Base-by-base conservation (phyloP, 139 green algal genomes). In the Tetraselmis striata region DNA sequence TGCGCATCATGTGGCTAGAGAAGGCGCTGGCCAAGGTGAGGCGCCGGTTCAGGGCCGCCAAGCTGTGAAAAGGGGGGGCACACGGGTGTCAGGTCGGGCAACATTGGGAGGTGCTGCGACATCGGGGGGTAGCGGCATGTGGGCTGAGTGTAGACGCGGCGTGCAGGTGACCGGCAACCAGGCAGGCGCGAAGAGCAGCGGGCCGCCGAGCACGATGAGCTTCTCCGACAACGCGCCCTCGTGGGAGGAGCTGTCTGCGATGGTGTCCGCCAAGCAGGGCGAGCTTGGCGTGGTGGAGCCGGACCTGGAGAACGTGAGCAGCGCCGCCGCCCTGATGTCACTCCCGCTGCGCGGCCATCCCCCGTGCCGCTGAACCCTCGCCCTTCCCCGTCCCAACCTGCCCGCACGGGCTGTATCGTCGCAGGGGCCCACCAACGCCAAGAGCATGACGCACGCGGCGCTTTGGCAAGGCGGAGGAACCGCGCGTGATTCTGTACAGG, bases 401-500 rank as follows among this genome's bases (percentile, higher is more conserved):
- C n/a, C n/a, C n/a, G n/a, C n/a, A n/a, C n/a, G n/a, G n/a, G n/a
- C n/a, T n/a, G n/a, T n/a, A n/a, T n/a, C 27, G 1, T 26, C n/a
- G 77, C 78, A 94, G 80, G 94, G 92, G 0, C 90, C 92, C 0
- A 89, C 94, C 26, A 91, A 90, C 83, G 78, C 92, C 1, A 59
- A 85, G 24, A 84, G 91, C 0, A 79, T 96, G 31, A 88, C 89
- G n/a, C n/a, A n/a, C n/a, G 31, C 89, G 94, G n/a, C 93, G 83
- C 0, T 98, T 97, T 90, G 93, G 94, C 0, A 78, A 85, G 30
- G 74, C 81, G 0, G 87, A 81, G 0, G 76, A 87, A 23, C 88
- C 91, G 0, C 75, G 79, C 1, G 79, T 96, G 1, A 93, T 90
- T 83, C 87, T 96, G 11, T 95, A 94, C 89, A 84, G 82, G 85